Conservation (phyloP, 2,329 filamentous ascomycete genomes). For the Talaromyces rugulosus region DNA sequence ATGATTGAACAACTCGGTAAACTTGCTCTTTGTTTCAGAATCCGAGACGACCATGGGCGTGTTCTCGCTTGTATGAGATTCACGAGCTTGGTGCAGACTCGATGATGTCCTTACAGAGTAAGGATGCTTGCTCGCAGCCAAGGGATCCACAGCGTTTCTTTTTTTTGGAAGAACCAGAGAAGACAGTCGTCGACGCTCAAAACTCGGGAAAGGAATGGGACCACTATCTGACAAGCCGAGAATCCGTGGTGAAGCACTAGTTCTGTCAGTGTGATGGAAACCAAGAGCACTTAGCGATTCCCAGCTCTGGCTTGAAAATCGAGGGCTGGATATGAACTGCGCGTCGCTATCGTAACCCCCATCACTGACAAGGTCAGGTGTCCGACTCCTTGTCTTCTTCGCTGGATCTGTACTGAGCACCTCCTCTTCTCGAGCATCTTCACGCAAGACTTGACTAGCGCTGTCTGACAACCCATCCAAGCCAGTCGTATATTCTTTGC, state of each 20-base stretch:
- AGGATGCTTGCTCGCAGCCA: not conserved
- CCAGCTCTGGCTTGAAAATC: conserved; percentile 17
- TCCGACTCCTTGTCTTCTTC: not conserved
- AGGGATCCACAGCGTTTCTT: not conserved
- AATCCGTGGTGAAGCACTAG: conserved; percentile 11
- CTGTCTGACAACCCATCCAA: not conserved
- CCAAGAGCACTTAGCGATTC: conserved; percentile 8
- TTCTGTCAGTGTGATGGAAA: not conserved
- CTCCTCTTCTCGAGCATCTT: not conserved
- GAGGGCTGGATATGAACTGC: conserved; percentile 33
- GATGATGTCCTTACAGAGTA: not conserved
- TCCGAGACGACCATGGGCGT: not conserved
- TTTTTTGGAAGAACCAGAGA: conserved; percentile 7
- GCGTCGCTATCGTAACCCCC: conserved; percentile 41
- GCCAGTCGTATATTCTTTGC: not conserved
- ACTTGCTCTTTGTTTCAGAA: conserved; percentile 23
- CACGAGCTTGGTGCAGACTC: not conserved
- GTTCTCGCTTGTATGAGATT: not conserved
- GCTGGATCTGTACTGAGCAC: not conserved
- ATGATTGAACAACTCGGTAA: conserved; percentile 29
- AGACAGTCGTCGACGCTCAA: not conserved
- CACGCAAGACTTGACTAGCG: not conserved
- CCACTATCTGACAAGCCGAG: conserved; percentile 1
- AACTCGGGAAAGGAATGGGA: not conserved
- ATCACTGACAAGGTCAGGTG: conserved; percentile 31